Evolutionary conservation across 306 rosid genomes (phyloP), one percentile per base, ranked within the genome.

Genomic region (Arachis hypogaea): DNA sequence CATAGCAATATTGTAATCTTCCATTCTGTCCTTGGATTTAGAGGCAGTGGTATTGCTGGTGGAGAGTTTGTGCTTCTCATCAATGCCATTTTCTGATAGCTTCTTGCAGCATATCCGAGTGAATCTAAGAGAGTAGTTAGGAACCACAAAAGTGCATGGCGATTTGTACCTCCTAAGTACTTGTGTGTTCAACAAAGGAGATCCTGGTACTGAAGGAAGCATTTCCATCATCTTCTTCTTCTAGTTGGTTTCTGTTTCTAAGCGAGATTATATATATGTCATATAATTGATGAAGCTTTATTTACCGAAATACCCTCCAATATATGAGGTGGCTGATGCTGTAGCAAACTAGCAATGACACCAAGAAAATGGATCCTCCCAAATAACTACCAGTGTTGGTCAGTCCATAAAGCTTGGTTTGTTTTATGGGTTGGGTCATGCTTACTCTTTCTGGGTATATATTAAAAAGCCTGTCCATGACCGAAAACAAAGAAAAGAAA

Each of bases 1-100:
- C 98, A 89, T 94, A 33, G 96, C 90, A 54, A 60, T 76, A 80
- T 91, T 94, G 89, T 94, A 94, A 1, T 88, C 93, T 42, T 89
- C 98, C 86, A 88, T 82, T 57, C 65, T 82, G 83, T 88, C 83
- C 56, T 56, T 84, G 57, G 88, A 66, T 76, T 52, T 76, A 60
- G 85, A 74, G 30, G 82, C 61, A 41, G 38, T 33, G 38, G 51
- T 80, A 55, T 55, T 69, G 81, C 69, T 76, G 0, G 62, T 71
- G 67, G 80, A 80, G 41, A 4, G 38, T 33, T 33, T 33, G 3
- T 33, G 4, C 38, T 59, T 85, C 52, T 87, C 85, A 58, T 78
- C 80, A 75, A 85, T 72, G 66, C 79, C 93, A 73, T 83, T 86
- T 80, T 85, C 97, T 29, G 92, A 73, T 11, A 85, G 56, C 66